Evolutionary conservation across 148 eudicot genomes (phyloP), one percentile per base, ranked within the genome.

Genomic region (Euryodendron excelsum): DNA sequence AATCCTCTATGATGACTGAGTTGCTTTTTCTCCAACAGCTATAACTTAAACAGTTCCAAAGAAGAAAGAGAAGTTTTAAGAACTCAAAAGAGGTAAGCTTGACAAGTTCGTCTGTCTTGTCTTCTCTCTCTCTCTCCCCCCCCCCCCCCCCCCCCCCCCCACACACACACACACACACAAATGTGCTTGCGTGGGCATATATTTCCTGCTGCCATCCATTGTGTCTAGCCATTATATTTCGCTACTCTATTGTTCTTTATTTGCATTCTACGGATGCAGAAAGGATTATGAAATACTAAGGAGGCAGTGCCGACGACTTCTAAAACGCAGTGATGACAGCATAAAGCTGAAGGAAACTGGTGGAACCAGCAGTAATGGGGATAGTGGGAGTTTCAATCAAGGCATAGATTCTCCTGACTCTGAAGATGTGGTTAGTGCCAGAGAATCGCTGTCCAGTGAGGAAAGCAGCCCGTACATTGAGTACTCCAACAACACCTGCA

Each of bases 211-310:
- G 18, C n/a, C 15, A 64, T 52, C 36, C 31, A 78, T 37, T 77
- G 36, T 25, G 33, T 37, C 8, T 44, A 12, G 73, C 10, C 12
- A 44, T 27, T 48, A 36, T 48, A 18, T 23, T 77, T 78, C 13
- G 36, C 25, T 62, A 61, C 50, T 59, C 27, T 17, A 23, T 30
- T 27, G n/a, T 66, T 45, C 20, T 63, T 59, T 25, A 25, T 78
- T 55, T 21, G 52, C 47, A 27, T 20, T 82, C 69, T 23, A 56
- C 76, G 61, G 71, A 59, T 76, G 83, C 90, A 96, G 99, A 77
- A 91, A 92, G 86, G 95, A 93, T 80, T 96, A 96, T 64, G 97
- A 91, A 86, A 91, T 83, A 82, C 87, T 96, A 55, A 80, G 99
- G 73, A 87, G 90, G 79, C 91, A 83, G 64, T 93, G 97, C 72